Percentiles rank a stretch among this genome's conserved stretches.
phyloP scores from a whole-genome alignment of 495 filamentous ascomycete species.

The Astrothelium macrocarpum region DNA sequence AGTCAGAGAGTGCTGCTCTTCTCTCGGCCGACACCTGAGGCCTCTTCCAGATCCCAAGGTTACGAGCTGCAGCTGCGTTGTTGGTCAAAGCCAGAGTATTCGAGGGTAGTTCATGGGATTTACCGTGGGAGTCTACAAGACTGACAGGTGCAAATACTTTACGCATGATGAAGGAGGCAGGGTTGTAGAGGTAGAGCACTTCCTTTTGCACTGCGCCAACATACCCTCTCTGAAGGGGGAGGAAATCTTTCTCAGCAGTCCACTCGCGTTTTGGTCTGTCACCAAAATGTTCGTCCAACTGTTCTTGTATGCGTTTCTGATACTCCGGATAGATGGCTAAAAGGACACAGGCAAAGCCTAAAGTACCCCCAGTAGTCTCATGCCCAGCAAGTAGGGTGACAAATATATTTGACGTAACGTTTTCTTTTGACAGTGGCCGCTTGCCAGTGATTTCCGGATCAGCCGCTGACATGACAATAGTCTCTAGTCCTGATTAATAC shows the following conservation, averaged over 20 bases:
- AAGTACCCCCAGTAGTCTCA: constrained; percentile 6
- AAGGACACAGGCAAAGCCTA: constrained; percentile 10
- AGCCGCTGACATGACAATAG: constrained; percentile 8
- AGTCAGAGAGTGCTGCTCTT: not conserved
- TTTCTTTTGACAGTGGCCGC: not conserved
- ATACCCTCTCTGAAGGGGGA: not conserved
- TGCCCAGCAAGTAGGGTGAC: constrained; percentile 10
- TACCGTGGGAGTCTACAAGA: not conserved
- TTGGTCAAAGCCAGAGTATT: not conserved
- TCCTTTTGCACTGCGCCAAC: not conserved
- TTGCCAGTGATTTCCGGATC: not conserved
- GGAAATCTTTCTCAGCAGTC: not conserved
- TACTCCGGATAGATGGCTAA: constrained; percentile 21
- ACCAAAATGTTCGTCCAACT: constrained; percentile 15
- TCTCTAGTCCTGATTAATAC: not conserved
- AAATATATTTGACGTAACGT: constrained; percentile 8
- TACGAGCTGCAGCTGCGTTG: not conserved
- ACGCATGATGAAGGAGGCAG: not conserved
- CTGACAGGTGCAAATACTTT: not conserved
- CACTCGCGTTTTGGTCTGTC: constrained; percentile 6
- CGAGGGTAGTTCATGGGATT: not conserved
- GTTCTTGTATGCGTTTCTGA: constrained; percentile 14
- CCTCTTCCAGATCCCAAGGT: not conserved
- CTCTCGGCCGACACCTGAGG: not conserved
- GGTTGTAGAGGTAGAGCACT: not conserved